A percentile compares a stretch with the other conserved stretches of the same genome.
Conservation (phyloP, 768 basidiomycete species). For the Hemileccinum impolitum region DNA sequence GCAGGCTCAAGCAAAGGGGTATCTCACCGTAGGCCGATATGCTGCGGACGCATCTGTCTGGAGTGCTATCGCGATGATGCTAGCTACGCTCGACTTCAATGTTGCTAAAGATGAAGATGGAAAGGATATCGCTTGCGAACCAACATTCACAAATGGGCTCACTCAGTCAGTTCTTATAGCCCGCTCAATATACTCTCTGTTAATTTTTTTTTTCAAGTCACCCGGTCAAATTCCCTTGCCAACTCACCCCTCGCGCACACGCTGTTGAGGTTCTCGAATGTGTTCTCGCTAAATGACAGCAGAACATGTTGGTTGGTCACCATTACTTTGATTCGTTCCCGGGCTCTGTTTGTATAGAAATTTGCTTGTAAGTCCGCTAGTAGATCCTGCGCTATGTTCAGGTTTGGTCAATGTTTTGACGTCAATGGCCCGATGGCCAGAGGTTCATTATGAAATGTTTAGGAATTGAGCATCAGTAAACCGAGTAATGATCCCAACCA, state of each 20-base stretch:
- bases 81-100: constrained; percentile 2
- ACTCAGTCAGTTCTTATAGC: not conserved
- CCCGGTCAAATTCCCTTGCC: constrained; percentile 9
- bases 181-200: too few species aligned
- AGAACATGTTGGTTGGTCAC: not conserved
- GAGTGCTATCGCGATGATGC: constrained; percentile 5
- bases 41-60: constrained; percentile 6
- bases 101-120: constrained; percentile 1
- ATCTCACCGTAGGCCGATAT: constrained; percentile 1
- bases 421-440: too few species aligned
- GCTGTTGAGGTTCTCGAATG: constrained; percentile 1
- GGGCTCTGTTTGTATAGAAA: not conserved
- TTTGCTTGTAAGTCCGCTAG: too few species aligned
- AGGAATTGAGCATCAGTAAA: too few species aligned
- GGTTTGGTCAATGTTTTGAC: too few species aligned
- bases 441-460: too few species aligned
- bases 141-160: constrained; percentile 3
- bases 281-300: not conserved
- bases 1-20: not conserved
- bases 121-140: constrained; percentile 1
- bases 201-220: not conserved
- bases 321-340: not conserved
- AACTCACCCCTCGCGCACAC: constrained; percentile 5
- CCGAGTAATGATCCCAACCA: too few species aligned
- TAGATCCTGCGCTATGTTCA: too few species aligned